These are phyloP conservation scores for Talaromyces albobiverticillius DNA, from an alignment of 2,329 filamentous ascomycete species.

Conservation along the genomic window DNA sequence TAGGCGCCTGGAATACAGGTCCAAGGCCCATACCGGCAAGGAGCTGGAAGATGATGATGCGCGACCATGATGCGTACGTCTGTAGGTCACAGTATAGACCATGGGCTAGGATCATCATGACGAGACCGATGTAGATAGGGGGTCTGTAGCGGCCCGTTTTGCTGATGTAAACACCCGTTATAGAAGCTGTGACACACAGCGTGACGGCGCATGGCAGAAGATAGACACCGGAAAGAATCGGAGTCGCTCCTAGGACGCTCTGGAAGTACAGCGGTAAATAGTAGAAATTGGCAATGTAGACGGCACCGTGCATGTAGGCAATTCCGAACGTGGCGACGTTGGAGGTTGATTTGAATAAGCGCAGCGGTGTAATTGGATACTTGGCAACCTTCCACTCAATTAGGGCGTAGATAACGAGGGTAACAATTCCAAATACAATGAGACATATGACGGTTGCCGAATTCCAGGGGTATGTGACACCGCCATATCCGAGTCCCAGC, in stretches of 20 bases:
- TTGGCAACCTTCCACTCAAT: slow-evolving; percentile 36
- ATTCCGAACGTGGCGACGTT: slow-evolving; percentile 1
- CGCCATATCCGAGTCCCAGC: slow-evolving; percentile 58
- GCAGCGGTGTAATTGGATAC: slow-evolving; percentile 35
- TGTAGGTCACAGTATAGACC: background rate
- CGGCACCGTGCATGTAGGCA: slow-evolving; percentile 5
- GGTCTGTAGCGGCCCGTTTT: background rate
- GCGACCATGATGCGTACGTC: background rate
- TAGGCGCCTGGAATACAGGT: slow-evolving; percentile 1
- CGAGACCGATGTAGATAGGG: background rate
- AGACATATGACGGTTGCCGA: slow-evolving; percentile 55
- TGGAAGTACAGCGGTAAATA: slow-evolving; percentile 6
- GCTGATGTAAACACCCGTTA: background rate
- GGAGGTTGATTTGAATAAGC: slow-evolving; percentile 45
- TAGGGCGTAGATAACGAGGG: slow-evolving; percentile 26
- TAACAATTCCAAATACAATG: slow-evolving; percentile 47
- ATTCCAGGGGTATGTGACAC: slow-evolving; percentile 57
- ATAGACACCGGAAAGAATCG: slow-evolving; percentile 4
- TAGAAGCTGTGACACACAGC: background rate
- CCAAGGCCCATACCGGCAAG: background rate
- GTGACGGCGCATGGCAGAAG: slow-evolving; percentile 4
- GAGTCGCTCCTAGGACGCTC: background rate
- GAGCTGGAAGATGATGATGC: background rate
- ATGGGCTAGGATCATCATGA: background rate
- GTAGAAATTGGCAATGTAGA: slow-evolving; percentile 6